phyloP scores from a whole-genome alignment of 2,329 filamentous ascomycete species.

The Fusarium falciforme region DNA sequence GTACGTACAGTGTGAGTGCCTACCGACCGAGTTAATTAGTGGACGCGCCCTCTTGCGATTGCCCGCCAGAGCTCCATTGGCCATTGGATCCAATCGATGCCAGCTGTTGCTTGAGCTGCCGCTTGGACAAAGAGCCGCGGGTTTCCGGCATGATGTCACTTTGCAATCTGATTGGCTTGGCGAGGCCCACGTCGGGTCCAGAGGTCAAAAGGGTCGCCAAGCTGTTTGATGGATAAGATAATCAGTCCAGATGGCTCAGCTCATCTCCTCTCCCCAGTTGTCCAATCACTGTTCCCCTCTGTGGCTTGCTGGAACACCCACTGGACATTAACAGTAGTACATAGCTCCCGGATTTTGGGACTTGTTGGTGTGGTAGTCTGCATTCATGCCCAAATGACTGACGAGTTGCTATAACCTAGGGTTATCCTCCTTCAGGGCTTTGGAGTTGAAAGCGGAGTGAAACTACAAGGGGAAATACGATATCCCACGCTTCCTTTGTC shows the following conservation, averaged over 20 bases:
- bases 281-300: slow-evolving; percentile 26
- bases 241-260: slow-evolving; percentile 12
- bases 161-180: slow-evolving; percentile 29
- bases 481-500: slow-evolving; percentile 1
- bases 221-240: slow-evolving; percentile 37
- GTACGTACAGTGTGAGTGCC: neutral
- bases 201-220: slow-evolving; percentile 24
- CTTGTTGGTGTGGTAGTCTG: slow-evolving; percentile 5
- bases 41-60: slow-evolving; percentile 2
- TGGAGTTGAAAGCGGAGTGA: slow-evolving; percentile 15
- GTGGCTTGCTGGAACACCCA: slow-evolving; percentile 9
- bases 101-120: neutral
- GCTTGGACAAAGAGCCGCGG: slow-evolving; percentile 32
- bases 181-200: neutral
- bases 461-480: slow-evolving; percentile 17
- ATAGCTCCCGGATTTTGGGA: slow-evolving; percentile 4
- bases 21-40: neutral
- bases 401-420: slow-evolving; percentile 2
- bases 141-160: slow-evolving; percentile 42
- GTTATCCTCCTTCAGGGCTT: slow-evolving; percentile 8
- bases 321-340: neutral
- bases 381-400: slow-evolving; percentile 2
- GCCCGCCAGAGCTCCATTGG: neutral
- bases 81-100: neutral
- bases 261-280: neutral